Percentiles rank a stretch among this genome's conserved stretches.
Conservation (phyloP, 441 rosid genomes). For the Daphne laureola region DNA sequence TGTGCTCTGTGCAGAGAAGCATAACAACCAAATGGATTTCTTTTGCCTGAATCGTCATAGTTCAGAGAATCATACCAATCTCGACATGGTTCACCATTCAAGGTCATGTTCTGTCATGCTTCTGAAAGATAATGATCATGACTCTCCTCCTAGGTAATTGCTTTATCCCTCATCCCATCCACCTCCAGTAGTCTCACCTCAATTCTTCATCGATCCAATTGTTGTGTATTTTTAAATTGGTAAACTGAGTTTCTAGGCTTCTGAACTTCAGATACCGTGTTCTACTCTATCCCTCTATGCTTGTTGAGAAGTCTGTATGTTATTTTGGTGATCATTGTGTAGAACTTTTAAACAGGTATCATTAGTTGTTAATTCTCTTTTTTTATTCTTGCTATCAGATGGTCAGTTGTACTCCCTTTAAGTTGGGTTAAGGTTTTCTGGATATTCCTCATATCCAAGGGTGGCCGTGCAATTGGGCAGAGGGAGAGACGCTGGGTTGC, state of each 20-base stretch:
- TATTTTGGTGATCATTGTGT: not conserved
- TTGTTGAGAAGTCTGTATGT: not conserved
- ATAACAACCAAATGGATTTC: conserved; percentile 42
- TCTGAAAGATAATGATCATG: conserved; percentile 43
- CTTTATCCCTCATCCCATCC: conserved; percentile 9
- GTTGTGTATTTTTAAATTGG: not conserved
- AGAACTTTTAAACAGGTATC: conserved; percentile 9
- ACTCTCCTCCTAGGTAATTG: conserved; percentile 44
- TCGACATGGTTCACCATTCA: conserved; percentile 32
- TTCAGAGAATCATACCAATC: conserved; percentile 19
- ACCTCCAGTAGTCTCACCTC: too few species aligned
- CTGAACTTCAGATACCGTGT: not conserved
- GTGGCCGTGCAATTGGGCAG: conserved; percentile 78
- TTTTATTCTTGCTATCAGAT: conserved; percentile 38
- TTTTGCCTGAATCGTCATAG: conserved; percentile 44
- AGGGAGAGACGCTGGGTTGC: conserved; percentile 82
- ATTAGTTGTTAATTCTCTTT: not conserved
- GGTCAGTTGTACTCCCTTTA: conserved; percentile 78
- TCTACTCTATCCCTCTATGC: not conserved
- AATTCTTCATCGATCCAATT: not conserved
- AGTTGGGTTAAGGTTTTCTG: conserved; percentile 82
- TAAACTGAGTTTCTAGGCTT: not conserved
- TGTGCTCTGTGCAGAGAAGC: conserved; percentile 52
- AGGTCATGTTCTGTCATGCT: conserved; percentile 64
- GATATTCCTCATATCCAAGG: conserved; percentile 60